phyloP scores from a whole-genome alignment of 805 yeast genomes.

The Cyberlindnera nakhonratchasimensis region DNA sequence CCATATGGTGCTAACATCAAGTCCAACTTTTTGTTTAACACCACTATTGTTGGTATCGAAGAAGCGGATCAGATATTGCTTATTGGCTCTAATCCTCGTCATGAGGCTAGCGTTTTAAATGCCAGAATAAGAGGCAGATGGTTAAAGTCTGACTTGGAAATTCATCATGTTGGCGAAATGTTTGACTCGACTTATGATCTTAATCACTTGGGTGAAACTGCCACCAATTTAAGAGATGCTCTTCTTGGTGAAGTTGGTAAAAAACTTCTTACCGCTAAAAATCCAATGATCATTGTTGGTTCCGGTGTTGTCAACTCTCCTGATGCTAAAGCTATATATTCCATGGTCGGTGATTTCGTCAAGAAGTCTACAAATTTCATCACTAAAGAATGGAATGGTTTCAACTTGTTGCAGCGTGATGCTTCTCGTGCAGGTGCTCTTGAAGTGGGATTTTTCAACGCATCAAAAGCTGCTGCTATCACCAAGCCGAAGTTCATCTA shows the following conservation, averaged over 20 bases:
- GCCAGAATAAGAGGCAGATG: conserved; percentile 80
- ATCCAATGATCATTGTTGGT: conserved; percentile 78
- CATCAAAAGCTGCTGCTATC: conserved; percentile 36
- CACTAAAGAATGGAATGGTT: conserved; percentile 77
- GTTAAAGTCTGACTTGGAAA: conserved; percentile 64
- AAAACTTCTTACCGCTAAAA: conserved; percentile 60
- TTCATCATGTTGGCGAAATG: conserved; percentile 69
- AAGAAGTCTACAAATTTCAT: conserved; percentile 52
- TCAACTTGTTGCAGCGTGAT: conserved; percentile 75
- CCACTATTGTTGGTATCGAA: conserved; percentile 74
- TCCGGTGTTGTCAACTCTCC: conserved; percentile 69
- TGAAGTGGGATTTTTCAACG: conserved; percentile 69
- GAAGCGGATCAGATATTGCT: conserved; percentile 78
- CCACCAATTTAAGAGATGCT: conserved; percentile 54
- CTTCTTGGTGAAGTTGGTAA: conserved; percentile 66
- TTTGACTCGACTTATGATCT: conserved; percentile 75
- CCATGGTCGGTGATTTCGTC: conserved; percentile 59
- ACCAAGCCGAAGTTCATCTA: conserved; percentile 72
- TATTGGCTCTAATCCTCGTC: conserved; percentile 85
- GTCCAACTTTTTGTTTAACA: conserved; percentile 76
- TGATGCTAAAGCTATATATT: conserved; percentile 60
- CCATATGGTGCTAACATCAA: conserved; percentile 72
- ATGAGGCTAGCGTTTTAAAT: conserved; percentile 85
- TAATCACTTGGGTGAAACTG: conserved; percentile 60
- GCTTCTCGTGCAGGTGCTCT: conserved; percentile 87